Evolutionary conservation across 2,329 filamentous ascomycete genomes (phyloP), one percentile per base, ranked within the genome.

Genomic region (Dactylellina sp.): DNA sequence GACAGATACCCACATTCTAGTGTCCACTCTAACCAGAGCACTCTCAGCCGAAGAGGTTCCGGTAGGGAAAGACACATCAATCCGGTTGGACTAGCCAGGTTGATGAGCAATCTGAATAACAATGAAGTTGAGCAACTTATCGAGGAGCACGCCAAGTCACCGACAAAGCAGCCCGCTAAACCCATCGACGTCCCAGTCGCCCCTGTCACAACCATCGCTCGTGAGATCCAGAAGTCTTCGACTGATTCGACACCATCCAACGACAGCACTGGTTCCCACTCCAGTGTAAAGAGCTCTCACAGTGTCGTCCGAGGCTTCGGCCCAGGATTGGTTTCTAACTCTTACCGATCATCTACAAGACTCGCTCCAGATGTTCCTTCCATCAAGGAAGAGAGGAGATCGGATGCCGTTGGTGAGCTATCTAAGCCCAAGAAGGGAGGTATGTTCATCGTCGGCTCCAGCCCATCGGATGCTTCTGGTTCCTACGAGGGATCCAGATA

Each of bases 1-100:
- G 90, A 91, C 76, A 65, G 68, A 37, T 72, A 72, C 40, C 46
- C 60, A 56, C 89, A 89, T 78, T 84, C 85, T 3, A 83, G 87
- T 75, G 87, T 89, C 76, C 85, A 88, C 77, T 79, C 80, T 52
- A 75, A 77, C 75, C 75, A 77, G 61, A 80, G 86, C 24, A 81
- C 84, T 56, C 81, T 86, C 28, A 86, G 87, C 80, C 89, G 87
- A 81, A 86, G 91, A 72, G 91, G 89, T 80, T 72, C 68, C 35
- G 68, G 59, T n/a, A 57, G 50, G 64, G 91, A 95, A 80, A 90
- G 91, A 79, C 93, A 97, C 82, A 94, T 97, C 77, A 96, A 93
- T n/a, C 92, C 94, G 5, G 87, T 92, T 79, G 91, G 95, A 78
- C 86, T 98, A 28, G 92, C 97, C 82, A 96, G 96, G 83, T 96